Conservation (phyloP, 495 filamentous ascomycete genomes). For the Trichoderma parareesei region DNA sequence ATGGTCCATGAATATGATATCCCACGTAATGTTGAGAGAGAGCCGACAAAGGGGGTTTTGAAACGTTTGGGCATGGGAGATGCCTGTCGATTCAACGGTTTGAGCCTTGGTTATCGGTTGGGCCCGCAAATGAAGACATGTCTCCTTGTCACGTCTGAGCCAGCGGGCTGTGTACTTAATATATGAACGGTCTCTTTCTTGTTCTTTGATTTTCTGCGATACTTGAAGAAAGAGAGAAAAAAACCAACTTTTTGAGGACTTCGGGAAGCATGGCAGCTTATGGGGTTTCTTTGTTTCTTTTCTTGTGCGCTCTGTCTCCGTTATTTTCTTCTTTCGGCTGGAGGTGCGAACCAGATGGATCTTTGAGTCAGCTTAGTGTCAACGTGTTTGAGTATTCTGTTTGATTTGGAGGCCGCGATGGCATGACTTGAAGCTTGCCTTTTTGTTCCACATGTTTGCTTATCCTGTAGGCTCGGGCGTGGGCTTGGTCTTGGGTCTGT, state of each 20-base stretch:
- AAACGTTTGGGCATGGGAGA: not conserved
- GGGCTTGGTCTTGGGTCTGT: too few relatives aligned
- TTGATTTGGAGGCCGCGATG: too few relatives aligned
- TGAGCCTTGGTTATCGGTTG: not conserved
- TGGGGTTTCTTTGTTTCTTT: too few relatives aligned
- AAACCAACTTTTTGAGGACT: not conserved
- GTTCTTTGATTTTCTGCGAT: not conserved
- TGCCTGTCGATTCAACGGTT: not conserved
- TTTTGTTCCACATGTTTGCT: too few relatives aligned
- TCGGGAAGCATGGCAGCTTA: not conserved
- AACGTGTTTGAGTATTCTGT: too few relatives aligned
- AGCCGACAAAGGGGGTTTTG: not conserved
- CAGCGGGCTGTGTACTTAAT: constrained; percentile 10
- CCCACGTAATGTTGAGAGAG: not conserved
- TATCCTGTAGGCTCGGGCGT: too few relatives aligned
- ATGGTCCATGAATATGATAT: constrained; percentile 1
- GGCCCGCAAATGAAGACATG: not conserved
- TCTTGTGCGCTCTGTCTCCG: too few relatives aligned
- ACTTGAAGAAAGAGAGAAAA: not conserved
- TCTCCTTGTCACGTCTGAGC: not conserved
- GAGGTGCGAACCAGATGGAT: too few relatives aligned
- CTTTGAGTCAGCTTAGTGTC: too few relatives aligned
- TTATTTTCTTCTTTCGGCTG: too few relatives aligned
- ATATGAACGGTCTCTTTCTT: not conserved
- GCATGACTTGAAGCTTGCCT: too few relatives aligned